These are phyloP conservation scores for Lachancea thermotolerans DNA, from an alignment of 805 yeast genomes.

Conservation along the genomic window DNA sequence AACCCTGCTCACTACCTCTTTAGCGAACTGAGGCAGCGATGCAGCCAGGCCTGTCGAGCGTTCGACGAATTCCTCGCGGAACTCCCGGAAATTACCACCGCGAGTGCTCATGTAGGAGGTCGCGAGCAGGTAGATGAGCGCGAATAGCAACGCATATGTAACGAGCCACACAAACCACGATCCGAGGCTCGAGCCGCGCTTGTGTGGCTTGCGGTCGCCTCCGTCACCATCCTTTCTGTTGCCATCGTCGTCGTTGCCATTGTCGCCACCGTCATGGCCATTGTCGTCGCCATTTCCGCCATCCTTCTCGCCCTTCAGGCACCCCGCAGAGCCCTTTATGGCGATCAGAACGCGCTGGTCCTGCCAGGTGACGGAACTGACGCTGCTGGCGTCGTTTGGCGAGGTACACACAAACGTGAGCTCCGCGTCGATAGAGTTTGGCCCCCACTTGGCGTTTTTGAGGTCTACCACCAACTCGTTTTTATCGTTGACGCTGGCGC, in stretches of 20 bases:
- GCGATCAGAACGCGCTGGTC: conserved; percentile 22
- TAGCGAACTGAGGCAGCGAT: conserved; percentile 57
- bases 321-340: conserved; percentile 40
- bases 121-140: conserved; percentile 60
- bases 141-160: conserved; percentile 60
- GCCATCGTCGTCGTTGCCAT: conserved; percentile 22
- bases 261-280: conserved; percentile 17
- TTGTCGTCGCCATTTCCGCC: conserved; percentile 18
- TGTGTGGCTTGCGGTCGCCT: conserved; percentile 20
- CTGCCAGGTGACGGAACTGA: conserved; percentile 21
- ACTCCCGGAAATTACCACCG: conserved; percentile 58
- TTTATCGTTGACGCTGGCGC: conserved; percentile 29
- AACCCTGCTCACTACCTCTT: conserved; percentile 61
- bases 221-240: neutral
- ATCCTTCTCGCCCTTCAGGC: conserved; percentile 31
- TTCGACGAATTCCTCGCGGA: conserved; percentile 71
- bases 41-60: conserved; percentile 50
- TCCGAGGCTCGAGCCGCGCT: conserved; percentile 28
- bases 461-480: conserved; percentile 36
- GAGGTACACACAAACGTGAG: conserved; percentile 44
- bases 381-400: conserved; percentile 30
- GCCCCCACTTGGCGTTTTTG: conserved; percentile 67
- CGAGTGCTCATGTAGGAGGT: conserved; percentile 69
- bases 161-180: conserved; percentile 71
- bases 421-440: conserved; percentile 40